These are phyloP conservation scores for Fraxinus sp. DNA, from an alignment of 305 asterid genomes.

Conservation along the genomic window DNA sequence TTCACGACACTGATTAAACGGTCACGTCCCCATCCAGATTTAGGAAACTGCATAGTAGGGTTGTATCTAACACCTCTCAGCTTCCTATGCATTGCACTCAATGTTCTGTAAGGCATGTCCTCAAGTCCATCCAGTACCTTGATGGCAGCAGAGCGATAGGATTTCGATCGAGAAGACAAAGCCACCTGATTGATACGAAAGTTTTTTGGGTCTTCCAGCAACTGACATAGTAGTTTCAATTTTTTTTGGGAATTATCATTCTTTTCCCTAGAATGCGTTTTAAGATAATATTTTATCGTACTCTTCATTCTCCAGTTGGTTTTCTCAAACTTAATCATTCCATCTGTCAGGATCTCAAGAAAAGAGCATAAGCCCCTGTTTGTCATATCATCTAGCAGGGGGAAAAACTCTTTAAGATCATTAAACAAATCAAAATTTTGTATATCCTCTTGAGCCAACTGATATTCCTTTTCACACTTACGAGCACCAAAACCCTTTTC, in stretches of 20 bases:
- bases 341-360: constrained; percentile 48
- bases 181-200: constrained; percentile 29
- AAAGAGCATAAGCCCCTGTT: constrained; percentile 53
- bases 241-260: constrained; percentile 34
- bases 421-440: constrained; percentile 28
- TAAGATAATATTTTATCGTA: constrained; percentile 48
- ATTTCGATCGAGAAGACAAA: constrained; percentile 32
- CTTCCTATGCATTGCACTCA: constrained; percentile 66
- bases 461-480: constrained; percentile 25
- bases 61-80: constrained; percentile 41
- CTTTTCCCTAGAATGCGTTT: constrained; percentile 31
- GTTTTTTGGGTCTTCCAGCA: constrained; percentile 45
- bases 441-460: constrained; percentile 30
- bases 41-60: constrained; percentile 34
- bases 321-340: constrained; percentile 47
- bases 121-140: constrained; percentile 54
- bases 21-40: constrained; percentile 25
- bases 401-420: constrained; percentile 33
- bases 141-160: constrained; percentile 51
- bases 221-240: constrained; percentile 35
- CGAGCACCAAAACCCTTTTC: constrained; percentile 52
- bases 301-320: constrained; percentile 48
- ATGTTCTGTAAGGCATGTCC: constrained; percentile 41
- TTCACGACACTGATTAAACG: constrained; percentile 32
- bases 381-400: constrained; percentile 62